A percentile compares a stretch with the other conserved stretches of the same genome.
phyloP scores from a whole-genome alignment of 345 rosid genomes.

The Eucalyptus viminalis region DNA sequence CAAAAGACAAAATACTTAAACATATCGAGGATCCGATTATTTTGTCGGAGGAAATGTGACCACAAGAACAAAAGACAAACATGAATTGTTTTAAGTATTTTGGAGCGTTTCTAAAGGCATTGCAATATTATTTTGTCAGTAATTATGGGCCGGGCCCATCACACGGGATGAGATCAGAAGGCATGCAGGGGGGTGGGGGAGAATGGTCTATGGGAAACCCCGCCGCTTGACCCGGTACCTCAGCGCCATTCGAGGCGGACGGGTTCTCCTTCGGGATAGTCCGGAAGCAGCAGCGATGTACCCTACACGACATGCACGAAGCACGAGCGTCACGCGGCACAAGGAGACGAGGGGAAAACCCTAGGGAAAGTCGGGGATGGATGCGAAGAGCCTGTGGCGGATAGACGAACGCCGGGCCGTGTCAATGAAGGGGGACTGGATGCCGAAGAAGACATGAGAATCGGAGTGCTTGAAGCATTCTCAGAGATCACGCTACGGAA shows the following conservation, averaged over 20 bases:
- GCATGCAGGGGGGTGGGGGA: neutral
- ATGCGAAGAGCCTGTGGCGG: neutral
- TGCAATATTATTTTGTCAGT: neutral
- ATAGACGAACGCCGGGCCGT: neutral
- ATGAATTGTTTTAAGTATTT: neutral
- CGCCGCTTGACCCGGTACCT: neutral
- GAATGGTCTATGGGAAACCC: neutral
- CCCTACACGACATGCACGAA: neutral
- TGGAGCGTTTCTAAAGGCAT: neutral
- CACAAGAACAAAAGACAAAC: neutral
- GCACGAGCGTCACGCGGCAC: neutral
- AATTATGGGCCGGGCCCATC: neutral
- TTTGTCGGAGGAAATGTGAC: neutral
- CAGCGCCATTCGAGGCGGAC: neutral
- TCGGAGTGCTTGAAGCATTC: neutral
- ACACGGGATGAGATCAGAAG: neutral
- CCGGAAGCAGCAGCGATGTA: neutral
- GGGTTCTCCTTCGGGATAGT: neutral
- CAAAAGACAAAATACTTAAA: too few species aligned
- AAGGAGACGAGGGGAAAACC: neutral
- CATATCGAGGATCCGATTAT: neutral
- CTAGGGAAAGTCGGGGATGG: neutral
- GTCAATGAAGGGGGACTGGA: neutral
- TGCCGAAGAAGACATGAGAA: too few species aligned
- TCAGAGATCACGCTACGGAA: neutral